Conservation (phyloP, 2,329 filamentous ascomycete species). For the Ophioceras dolichostomum region DNA sequence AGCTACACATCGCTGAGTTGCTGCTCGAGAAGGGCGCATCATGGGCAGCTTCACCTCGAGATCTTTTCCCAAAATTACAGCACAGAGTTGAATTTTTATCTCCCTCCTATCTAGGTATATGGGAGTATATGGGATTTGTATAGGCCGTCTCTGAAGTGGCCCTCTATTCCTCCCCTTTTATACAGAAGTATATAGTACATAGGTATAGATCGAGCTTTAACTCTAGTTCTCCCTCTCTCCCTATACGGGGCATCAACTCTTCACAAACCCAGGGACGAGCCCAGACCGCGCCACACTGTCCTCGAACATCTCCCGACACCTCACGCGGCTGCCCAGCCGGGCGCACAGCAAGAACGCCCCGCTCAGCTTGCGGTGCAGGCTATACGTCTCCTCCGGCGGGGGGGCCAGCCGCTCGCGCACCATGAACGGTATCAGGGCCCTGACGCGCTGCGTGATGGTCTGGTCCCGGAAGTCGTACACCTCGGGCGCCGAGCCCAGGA, state of each 20-base stretch:
- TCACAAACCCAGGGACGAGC: conserved; percentile 4
- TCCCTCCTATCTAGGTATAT: too few species aligned
- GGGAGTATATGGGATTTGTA: too few species aligned
- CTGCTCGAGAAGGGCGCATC: too few species aligned
- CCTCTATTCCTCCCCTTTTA: too few species aligned
- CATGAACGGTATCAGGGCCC: conserved; percentile 84
- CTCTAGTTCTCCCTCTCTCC: too few species aligned
- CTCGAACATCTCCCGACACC: conserved; percentile 69
- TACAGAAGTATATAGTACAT: conserved; percentile 1
- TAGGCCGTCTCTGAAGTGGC: too few species aligned
- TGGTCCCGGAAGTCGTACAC: conserved; percentile 89
- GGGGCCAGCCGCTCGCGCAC: conserved; percentile 76
- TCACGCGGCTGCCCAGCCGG: conserved; percentile 68
- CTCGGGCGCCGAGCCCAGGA: conserved; percentile 61
- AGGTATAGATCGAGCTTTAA: too few species aligned
- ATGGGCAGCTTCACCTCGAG: too few species aligned
- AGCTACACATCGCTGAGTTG: too few species aligned
- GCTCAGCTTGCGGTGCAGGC: conserved; percentile 85
- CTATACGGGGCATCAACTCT: too few species aligned
- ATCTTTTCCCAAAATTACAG: too few species aligned
- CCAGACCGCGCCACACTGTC: conserved; percentile 31
- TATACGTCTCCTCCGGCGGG: conserved; percentile 95
- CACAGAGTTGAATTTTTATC: too few species aligned
- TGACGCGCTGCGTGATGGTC: conserved; percentile 91
- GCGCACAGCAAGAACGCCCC: conserved; percentile 92